These are phyloP conservation scores for Crotalaria pallida DNA, from an alignment of 306 rosid genomes.

Conservation along the genomic window DNA sequence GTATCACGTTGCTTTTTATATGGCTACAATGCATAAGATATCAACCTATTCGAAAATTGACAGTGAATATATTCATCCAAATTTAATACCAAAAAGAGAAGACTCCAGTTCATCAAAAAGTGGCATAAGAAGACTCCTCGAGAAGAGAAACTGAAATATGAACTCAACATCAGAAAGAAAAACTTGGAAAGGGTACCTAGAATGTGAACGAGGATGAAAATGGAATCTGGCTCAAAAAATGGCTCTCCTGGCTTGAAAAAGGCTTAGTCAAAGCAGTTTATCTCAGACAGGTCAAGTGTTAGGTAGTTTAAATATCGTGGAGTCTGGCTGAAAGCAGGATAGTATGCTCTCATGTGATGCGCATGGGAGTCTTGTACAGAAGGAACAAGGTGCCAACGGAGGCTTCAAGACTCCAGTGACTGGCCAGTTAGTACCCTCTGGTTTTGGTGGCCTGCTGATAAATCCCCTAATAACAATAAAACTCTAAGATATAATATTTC, in stretches of 20 bases:
- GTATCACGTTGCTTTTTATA: neutral
- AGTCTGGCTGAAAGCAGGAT: neutral
- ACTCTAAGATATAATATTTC: neutral
- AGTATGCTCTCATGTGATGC: neutral
- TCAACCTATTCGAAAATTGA: neutral
- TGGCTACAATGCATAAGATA: conserved; percentile 2
- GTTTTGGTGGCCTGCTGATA: neutral
- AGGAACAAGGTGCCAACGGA: neutral
- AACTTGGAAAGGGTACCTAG: neutral
- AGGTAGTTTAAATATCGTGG: neutral
- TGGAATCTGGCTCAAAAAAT: neutral
- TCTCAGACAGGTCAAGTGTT: neutral
- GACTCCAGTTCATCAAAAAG: neutral
- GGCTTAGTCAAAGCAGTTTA: neutral
- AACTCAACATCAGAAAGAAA: neutral
- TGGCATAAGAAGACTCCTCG: neutral
- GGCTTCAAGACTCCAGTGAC: neutral
- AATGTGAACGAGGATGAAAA: neutral
- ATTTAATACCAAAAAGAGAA: neutral
- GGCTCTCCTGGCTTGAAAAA: neutral
- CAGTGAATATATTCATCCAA: neutral
- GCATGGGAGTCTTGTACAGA: neutral
- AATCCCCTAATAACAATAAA: neutral
- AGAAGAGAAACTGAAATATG: neutral
- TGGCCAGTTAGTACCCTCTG: neutral